phyloP scores from a whole-genome alignment of 2,329 filamentous ascomycete genomes.

The Tolypocladium cylindrosporum region DNA sequence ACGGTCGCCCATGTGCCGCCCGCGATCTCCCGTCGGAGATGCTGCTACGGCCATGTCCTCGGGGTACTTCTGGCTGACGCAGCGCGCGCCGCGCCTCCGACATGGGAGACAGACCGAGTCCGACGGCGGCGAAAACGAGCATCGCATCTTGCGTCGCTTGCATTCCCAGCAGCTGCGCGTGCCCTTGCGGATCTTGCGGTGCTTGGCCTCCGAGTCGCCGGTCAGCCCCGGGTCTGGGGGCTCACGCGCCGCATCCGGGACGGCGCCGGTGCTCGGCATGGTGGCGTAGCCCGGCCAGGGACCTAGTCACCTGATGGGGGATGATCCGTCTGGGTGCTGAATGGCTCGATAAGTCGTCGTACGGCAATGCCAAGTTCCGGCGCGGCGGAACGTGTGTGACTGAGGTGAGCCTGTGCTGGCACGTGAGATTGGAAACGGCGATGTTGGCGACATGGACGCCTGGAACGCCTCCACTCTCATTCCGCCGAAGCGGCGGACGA shows the following conservation, averaged over 20 bases:
- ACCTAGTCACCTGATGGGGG: neutral
- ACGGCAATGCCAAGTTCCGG: neutral
- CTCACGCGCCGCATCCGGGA: neutral
- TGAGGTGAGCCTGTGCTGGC: too few species aligned
- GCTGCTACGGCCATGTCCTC: constrained; percentile 11
- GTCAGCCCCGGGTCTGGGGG: neutral
- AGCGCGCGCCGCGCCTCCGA: constrained; percentile 28
- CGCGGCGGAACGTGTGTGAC: too few species aligned
- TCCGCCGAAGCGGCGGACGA: neutral
- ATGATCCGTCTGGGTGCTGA: neutral
- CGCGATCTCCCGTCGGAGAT: neutral
- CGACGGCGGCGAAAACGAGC: constrained; percentile 28
- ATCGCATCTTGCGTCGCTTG: constrained; percentile 43
- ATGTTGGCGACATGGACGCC: too few species aligned
- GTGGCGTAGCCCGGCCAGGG: neutral
- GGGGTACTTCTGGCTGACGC: constrained; percentile 37
- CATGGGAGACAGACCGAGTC: constrained; percentile 35
- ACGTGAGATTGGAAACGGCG: neutral
- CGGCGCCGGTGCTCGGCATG: neutral
- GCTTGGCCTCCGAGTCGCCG: neutral
- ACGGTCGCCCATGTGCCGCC: constrained; percentile 14
- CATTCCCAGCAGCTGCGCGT: constrained; percentile 50
- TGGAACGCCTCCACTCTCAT: too few species aligned
- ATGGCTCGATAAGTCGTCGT: neutral
- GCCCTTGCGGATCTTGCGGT: constrained; percentile 36